Percentiles rank a stretch among this genome's conserved stretches.
Conservation (phyloP, 73 alveolate species). For the Paramecium caudatum region DNA sequence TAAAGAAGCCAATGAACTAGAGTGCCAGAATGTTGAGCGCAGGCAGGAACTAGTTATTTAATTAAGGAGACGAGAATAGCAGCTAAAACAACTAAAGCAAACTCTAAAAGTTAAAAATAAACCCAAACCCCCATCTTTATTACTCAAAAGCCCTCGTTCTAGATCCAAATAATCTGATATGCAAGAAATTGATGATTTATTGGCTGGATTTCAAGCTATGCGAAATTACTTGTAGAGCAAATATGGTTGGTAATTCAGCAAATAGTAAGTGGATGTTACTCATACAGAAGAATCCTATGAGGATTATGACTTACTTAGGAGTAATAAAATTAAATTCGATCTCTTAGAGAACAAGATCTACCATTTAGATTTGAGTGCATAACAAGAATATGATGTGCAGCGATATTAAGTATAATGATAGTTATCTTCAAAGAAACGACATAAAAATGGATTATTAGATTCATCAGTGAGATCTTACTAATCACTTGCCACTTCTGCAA, state of each 20-base stretch:
- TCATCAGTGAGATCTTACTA: slow-evolving; percentile 25
- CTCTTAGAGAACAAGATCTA: neutral
- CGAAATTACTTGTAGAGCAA: neutral
- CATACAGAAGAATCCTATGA: neutral
- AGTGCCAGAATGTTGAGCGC: neutral
- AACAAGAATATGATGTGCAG: neutral
- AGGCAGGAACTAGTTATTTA: neutral
- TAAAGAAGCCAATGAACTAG: slow-evolving; percentile 1
- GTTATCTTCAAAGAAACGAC: neutral
- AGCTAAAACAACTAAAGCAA: neutral
- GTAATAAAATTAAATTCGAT: neutral
- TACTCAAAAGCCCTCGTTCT: too few species aligned
- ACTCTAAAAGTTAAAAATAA: neutral
- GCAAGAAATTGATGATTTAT: slow-evolving; percentile 35
- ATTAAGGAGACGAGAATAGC: neutral
- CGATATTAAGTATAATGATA: neutral
- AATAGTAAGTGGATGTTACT: neutral
- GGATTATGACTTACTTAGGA: neutral
- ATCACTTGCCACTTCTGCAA: neutral
- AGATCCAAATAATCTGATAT: too few species aligned
- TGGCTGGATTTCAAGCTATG: slow-evolving; percentile 1
- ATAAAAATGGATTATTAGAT: neutral
- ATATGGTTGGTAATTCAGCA: slow-evolving; percentile 3
- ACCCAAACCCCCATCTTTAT: too few species aligned
- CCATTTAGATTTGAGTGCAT: neutral